A percentile compares a stretch with the other conserved stretches of the same genome.
Conservation (phyloP, 2,329 filamentous ascomycete genomes). For the Verticillium dahliae region DNA sequence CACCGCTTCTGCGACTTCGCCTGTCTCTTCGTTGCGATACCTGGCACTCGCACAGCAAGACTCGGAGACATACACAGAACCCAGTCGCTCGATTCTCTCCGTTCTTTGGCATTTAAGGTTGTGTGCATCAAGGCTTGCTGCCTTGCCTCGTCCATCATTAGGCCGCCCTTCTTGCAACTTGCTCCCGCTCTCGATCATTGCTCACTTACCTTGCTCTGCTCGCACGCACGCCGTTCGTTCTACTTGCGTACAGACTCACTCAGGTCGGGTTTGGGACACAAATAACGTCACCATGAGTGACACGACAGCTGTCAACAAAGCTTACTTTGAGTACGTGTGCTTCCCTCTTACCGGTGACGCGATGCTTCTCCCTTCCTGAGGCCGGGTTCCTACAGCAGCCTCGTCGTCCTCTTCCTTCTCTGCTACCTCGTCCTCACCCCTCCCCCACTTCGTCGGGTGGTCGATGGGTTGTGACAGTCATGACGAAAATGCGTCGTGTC, state of each 20-base stretch:
- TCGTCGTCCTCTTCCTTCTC: not conserved
- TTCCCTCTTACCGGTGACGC: not conserved
- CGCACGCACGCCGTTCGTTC: not conserved
- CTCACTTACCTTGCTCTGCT: no score
- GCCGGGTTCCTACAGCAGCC: constrained; percentile 8
- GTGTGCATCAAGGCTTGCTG: not conserved
- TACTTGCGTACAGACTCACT: not conserved
- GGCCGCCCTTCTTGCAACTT: not conserved
- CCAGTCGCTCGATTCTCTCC: not conserved
- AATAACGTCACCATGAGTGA: constrained; percentile 4
- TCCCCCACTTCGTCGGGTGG: not conserved
- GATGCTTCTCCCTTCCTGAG: not conserved
- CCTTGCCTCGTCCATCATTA: not conserved
- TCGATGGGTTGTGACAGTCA: not conserved
- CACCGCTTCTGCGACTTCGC: not conserved
- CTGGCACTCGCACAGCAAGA: not conserved
- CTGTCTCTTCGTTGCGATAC: not conserved
- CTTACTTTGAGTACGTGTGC: constrained; percentile 11
- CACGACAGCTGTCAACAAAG: constrained; percentile 10
- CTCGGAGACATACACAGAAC: not conserved
- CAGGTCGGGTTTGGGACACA: not conserved
- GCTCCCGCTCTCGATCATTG: no score
- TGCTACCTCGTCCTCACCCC: not conserved
- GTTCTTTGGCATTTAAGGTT: not conserved
- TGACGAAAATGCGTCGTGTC: not conserved